Conservation (phyloP, 2,329 filamentous ascomycete species). For the Alternaria brassicicola region DNA sequence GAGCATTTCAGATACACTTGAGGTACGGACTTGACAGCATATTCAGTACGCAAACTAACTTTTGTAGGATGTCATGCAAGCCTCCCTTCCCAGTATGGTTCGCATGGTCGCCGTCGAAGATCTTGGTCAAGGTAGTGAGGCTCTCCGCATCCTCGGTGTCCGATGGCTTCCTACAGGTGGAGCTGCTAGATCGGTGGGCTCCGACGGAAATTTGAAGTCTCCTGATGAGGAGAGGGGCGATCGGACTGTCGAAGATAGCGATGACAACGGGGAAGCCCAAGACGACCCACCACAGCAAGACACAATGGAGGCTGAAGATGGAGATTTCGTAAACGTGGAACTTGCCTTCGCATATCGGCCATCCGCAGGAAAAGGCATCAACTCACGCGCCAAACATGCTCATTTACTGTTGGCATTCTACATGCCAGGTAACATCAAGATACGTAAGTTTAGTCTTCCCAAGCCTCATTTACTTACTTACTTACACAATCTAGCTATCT, state of each 20-base stretch:
- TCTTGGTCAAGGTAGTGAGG: conserved; percentile 75
- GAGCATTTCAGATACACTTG: conserved; percentile 71
- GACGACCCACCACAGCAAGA: conserved; percentile 42
- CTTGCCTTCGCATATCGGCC: conserved; percentile 75
- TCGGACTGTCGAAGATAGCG: conserved; percentile 56
- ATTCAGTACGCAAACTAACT: conserved; percentile 15
- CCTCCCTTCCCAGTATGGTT: conserved; percentile 70
- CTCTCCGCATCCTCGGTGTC: conserved; percentile 72
- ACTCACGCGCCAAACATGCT: conserved; percentile 71
- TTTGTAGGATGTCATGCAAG: conserved; percentile 73
- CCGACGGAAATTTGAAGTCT: conserved; percentile 63
- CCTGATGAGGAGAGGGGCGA: conserved; percentile 57
- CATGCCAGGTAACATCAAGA: conserved; percentile 61
- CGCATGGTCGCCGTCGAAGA: conserved; percentile 79
- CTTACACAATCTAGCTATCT: conserved; percentile 60
- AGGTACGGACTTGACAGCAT: conserved; percentile 44
- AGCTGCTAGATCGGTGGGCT: conserved; percentile 65
- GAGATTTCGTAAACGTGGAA: conserved; percentile 79
- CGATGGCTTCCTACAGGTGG: conserved; percentile 75
- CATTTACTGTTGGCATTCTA: conserved; percentile 77
- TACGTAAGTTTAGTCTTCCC: conserved; percentile 49
- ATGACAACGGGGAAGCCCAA: conserved; percentile 50
- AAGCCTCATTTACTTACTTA: neutral
- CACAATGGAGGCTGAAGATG: conserved; percentile 74
- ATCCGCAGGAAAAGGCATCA: conserved; percentile 65